phyloP scores from a whole-genome alignment of 2,329 filamentous ascomycete species.

The Shiraia sp. region DNA sequence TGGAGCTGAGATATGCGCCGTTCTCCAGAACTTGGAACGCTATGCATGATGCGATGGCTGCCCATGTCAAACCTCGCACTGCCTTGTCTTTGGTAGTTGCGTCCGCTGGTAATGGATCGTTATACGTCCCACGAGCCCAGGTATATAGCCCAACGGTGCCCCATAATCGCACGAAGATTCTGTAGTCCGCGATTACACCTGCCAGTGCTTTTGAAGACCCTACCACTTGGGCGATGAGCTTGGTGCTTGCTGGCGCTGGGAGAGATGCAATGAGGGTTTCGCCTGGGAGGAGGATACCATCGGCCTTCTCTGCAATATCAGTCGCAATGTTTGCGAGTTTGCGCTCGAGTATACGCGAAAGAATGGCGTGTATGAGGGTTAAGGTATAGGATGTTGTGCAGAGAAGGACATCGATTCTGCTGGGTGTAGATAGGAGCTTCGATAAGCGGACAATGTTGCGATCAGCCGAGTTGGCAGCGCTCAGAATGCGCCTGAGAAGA shows the following conservation, averaged over 20 bases:
- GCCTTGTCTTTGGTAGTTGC: slow-evolving; percentile 33
- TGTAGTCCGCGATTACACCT: slow-evolving; percentile 68
- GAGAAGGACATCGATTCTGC: slow-evolving; percentile 47
- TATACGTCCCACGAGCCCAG: slow-evolving; percentile 57
- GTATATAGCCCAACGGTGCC: slow-evolving; percentile 73
- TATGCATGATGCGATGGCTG: slow-evolving; percentile 69
- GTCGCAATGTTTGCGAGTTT: slow-evolving; percentile 43
- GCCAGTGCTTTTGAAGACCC: slow-evolving; percentile 56
- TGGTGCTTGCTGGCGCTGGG: slow-evolving; percentile 36
- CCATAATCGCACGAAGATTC: slow-evolving; percentile 77
- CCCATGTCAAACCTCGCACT: slow-evolving; percentile 58
- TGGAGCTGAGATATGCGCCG: slow-evolving; percentile 72
- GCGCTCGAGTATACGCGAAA: slow-evolving; percentile 42
- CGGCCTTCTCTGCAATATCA: slow-evolving; percentile 44
- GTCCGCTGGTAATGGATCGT: slow-evolving; percentile 25
- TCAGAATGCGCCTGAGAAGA: slow-evolving; percentile 21
- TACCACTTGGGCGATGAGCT: slow-evolving; percentile 37
- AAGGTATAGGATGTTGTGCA: slow-evolving; percentile 51
- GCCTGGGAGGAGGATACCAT: slow-evolving; percentile 46
- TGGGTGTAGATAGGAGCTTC: slow-evolving; percentile 45
- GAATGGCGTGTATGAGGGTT: slow-evolving; percentile 45
- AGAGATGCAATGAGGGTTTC: slow-evolving; percentile 47
- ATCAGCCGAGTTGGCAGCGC: slow-evolving; percentile 33
- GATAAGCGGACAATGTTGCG: slow-evolving; percentile 38
- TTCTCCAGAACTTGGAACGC: slow-evolving; percentile 84